Conservation (phyloP, 495 filamentous ascomycete genomes). For the Penicillium atrosanguineum region DNA sequence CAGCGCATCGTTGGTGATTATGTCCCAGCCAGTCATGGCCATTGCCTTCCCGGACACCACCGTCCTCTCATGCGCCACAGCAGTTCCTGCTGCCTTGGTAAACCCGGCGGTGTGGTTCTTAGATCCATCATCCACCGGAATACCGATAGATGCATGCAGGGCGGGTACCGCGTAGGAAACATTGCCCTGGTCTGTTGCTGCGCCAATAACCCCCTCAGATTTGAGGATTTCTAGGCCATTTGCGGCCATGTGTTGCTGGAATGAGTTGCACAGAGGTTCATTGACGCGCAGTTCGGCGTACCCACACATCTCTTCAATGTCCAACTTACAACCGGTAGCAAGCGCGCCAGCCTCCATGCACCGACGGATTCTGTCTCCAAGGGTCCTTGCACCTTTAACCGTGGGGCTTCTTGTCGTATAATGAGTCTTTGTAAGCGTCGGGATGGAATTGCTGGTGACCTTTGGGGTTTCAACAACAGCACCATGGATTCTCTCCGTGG, state of each 20-base stretch:
- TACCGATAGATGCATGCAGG: conserved; percentile 38
- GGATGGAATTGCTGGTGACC: conserved; percentile 53
- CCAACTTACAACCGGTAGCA: conserved; percentile 55
- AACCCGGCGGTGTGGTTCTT: conserved; percentile 56
- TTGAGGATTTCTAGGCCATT: no score
- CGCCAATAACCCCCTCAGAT: no score
- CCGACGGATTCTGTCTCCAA: conserved; percentile 47
- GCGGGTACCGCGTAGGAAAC: conserved; percentile 56
- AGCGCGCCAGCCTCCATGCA: conserved; percentile 58
- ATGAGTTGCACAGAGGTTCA: no score
- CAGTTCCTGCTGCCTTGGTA: conserved; percentile 20
- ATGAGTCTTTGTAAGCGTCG: conserved; percentile 50
- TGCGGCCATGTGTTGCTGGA: no score
- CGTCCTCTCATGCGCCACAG: no score
- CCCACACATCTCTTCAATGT: conserved; percentile 24
- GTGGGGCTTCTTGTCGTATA: conserved; percentile 57
- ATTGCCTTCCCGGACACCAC: no score
- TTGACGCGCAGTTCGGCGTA: no score
- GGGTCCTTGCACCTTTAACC: conserved; percentile 34
- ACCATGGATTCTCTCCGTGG: conserved; percentile 43
- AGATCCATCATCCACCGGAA: no score
- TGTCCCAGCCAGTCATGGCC: no score
- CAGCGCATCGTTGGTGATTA: no score
- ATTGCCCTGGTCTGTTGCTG: conserved; percentile 34
- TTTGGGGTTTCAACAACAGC: conserved; percentile 39